Conservation (phyloP, 371 early-diverging fungal genomes). For the Mucor piriformis region DNA sequence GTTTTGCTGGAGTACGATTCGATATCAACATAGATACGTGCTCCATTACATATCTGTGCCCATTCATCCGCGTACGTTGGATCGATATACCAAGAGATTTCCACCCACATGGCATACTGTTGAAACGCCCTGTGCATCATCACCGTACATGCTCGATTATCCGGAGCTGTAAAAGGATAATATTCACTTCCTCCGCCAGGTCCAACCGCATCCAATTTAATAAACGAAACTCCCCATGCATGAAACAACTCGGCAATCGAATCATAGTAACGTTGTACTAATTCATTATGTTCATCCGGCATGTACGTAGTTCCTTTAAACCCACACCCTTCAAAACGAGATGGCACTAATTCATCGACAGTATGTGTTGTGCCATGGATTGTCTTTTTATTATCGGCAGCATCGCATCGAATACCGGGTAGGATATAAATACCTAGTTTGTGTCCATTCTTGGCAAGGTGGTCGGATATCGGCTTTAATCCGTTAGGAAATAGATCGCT, state of each 20-base stretch:
- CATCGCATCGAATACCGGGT: conserved; percentile 49
- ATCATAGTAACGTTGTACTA: conserved; percentile 38
- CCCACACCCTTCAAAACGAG: conserved; percentile 42
- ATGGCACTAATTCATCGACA: conserved; percentile 28
- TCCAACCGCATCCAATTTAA: conserved; percentile 50
- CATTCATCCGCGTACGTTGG: conserved; percentile 39
- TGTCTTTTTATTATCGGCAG: conserved; percentile 19
- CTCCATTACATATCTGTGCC: conserved; percentile 41
- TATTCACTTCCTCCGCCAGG: conserved; percentile 42
- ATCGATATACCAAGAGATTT: conserved; percentile 51
- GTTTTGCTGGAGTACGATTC: conserved; percentile 45
- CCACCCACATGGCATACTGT: conserved; percentile 39
- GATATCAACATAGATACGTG: conserved; percentile 44
- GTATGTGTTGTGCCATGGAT: conserved; percentile 28
- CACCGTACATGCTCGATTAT: conserved; percentile 34
- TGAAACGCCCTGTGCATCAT: conserved; percentile 40
- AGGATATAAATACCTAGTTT: conserved; percentile 46
- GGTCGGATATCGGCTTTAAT: conserved; percentile 27
- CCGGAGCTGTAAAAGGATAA: conserved; percentile 36
- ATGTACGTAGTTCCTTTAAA: conserved; percentile 43
- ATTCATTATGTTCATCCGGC: conserved; percentile 40
- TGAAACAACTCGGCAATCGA: conserved; percentile 42
- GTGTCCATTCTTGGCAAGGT: conserved; percentile 41
- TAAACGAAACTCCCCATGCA: conserved; percentile 41
- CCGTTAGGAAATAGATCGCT: conserved; percentile 45